Conservation (phyloP, 768 basidiomycete genomes). For the Boletus reticulatus region DNA sequence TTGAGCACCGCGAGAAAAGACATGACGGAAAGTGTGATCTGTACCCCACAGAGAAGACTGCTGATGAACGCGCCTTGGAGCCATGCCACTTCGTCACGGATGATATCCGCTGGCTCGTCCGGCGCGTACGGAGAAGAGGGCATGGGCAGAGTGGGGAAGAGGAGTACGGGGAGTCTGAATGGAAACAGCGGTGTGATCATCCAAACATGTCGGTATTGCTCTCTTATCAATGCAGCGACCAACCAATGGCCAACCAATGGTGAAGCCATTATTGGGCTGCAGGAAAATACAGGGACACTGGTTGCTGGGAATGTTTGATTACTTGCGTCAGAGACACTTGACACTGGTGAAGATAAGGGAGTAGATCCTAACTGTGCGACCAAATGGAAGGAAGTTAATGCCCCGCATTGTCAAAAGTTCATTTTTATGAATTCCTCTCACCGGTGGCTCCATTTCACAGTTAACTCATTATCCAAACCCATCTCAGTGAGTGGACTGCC, state of each 20-base stretch:
- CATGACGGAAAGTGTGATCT: slow-evolving; percentile 17
- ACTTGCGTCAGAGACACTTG: not conserved
- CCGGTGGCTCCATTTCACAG: not conserved
- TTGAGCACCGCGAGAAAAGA: slow-evolving; percentile 19
- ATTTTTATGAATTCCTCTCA: not conserved
- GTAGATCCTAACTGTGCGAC: not conserved
- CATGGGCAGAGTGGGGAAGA: slow-evolving; percentile 5
- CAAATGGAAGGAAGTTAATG: not conserved
- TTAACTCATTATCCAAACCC: not conserved
- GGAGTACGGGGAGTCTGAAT: not conserved
- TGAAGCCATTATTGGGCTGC: not conserved
- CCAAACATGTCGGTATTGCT: not conserved
- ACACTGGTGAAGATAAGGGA: not conserved
- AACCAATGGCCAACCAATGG: not conserved
- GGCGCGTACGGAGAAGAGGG: not conserved
- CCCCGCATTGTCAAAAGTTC: not conserved
- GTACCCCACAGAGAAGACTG: slow-evolving; percentile 19
- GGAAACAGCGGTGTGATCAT: slow-evolving; percentile 2
- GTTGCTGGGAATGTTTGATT: slow-evolving; percentile 3
- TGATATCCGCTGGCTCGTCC: not conserved
- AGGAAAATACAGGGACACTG: slow-evolving; percentile 1
- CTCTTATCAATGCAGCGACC: slow-evolving; percentile 5
- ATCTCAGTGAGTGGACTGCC: not conserved
- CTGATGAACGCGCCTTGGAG: slow-evolving; percentile 23
- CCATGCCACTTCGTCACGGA: slow-evolving; percentile 14